Evolutionary conservation across 148 eudicot genomes (phyloP), one percentile per base, ranked within the genome.

Genomic region (Drosera capensis): DNA sequence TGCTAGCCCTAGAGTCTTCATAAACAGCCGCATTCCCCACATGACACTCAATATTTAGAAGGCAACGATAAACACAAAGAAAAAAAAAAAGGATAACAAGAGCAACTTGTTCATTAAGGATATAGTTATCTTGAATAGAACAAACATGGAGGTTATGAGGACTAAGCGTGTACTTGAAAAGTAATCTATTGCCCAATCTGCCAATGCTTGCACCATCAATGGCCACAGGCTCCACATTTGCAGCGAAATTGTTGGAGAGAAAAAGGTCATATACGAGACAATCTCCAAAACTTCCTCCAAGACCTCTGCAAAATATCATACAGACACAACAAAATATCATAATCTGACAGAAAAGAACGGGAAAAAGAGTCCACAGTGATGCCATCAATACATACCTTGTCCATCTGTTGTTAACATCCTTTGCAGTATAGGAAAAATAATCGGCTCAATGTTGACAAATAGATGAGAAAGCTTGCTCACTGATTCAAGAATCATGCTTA

Each of bases 181-280:
- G 70, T 71, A 92, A 72, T 92, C 99, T 60, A 92, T 76, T 53
- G 99, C 95, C 99, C 99, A 92, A 41, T 85, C 99, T 64, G 86
- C 58, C 58, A 92, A 67, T 46, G 95, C 95, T 55, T 85, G 95
- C 64, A 71, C 72, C 88, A 92, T 66, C 64, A 85, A 74, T 38
- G 99, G 99, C 99, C 99, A 92, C 18, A 92, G 88, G 54, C 73
- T 74, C 99, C 99, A 92, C 99, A 92, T 81, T 20, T 85, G 88
- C 77, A 79, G 30, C 46, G 99, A 92, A 57, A 92, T 78, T 1
- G 80, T 67, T 11, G 99, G 99, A 17, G 95, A 79, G 54, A 73
- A 85, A 55, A 92, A 92, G 2, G 99, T 92, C 95, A 92, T 81
- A 54, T 92, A 92, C 23, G 99, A 92, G 23, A 78, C 94, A 44